These are phyloP conservation scores for Pestalotiopsis sp. DNA, from an alignment of 2,329 filamentous ascomycete species.

Conservation along the genomic window DNA sequence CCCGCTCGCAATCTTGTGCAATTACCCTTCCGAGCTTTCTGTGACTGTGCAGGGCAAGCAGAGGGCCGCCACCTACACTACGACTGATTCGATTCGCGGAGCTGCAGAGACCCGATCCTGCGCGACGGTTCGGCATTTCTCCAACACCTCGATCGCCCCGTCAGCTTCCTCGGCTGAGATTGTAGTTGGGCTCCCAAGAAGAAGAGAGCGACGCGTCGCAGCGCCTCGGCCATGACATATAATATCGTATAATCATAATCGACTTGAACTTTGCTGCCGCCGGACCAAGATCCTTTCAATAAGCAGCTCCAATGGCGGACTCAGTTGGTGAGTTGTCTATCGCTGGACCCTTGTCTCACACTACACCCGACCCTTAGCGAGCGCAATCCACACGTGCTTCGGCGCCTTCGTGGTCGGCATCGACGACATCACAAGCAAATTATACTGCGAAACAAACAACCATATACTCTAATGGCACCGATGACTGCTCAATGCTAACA, in stretches of 20 bases:
- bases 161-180: constrained; percentile 8
- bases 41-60: not conserved
- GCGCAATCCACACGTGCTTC: not conserved
- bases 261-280: not conserved
- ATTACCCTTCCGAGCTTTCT: not conserved
- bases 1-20: not conserved
- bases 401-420: not conserved
- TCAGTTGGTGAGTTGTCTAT: constrained; percentile 49
- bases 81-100: not conserved
- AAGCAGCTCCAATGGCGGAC: constrained; percentile 48
- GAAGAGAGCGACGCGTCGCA: not conserved
- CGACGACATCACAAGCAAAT: not conserved
- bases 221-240: not conserved
- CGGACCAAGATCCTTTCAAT: constrained; percentile 13
- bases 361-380: not conserved
- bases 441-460: not conserved
- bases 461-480: not conserved
- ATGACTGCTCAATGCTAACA: not conserved
- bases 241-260: not conserved
- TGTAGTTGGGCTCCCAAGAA: not conserved
- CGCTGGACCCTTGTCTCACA: constrained; percentile 10
- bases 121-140: not conserved
- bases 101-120: not conserved
- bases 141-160: constrained; percentile 1
- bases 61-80: not conserved